A percentile compares a stretch with the other conserved stretches of the same genome.
Conservation (phyloP, 108 stramenopile species). For the Skeletonema marinoi region DNA sequence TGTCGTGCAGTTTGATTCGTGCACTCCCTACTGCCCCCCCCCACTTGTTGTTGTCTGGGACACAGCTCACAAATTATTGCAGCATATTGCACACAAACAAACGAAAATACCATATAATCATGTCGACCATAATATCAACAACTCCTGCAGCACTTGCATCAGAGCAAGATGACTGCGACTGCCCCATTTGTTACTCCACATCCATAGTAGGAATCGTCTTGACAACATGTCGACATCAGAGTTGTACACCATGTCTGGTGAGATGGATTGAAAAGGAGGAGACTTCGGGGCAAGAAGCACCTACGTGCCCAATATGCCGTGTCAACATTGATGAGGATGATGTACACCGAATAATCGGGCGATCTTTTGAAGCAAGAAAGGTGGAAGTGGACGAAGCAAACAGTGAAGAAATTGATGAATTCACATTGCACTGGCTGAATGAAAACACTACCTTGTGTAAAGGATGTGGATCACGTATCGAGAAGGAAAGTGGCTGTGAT, state of each 20-base stretch:
- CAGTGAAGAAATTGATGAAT: constrained; percentile 20
- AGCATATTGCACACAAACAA: too few species aligned
- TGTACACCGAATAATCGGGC: constrained; percentile 1
- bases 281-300: constrained; percentile 1
- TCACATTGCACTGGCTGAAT: constrained; percentile 21
- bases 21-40: too few species aligned
- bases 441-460: constrained; percentile 11
- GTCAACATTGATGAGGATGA: constrained; percentile 14
- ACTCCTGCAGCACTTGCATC: background rate
- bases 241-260: constrained; percentile 12
- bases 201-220: background rate
- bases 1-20: too few species aligned
- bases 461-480: constrained; percentile 6
- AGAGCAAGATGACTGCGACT: background rate
- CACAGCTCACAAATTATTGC: too few species aligned
- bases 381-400: background rate
- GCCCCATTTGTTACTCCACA: background rate
- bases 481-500: constrained; percentile 22
- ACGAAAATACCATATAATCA: background rate
- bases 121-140: background rate
- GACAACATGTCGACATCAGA: constrained; percentile 9
- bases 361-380: background rate
- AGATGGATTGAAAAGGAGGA: constrained; percentile 25
- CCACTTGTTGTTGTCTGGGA: too few species aligned
- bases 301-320: constrained; percentile 18